Percentiles rank a stretch among this genome's conserved stretches.
These are phyloP conservation scores for Fusarium lyarnte DNA, from an alignment of 2,329 filamentous ascomycete genomes.

Conservation along the genomic window DNA sequence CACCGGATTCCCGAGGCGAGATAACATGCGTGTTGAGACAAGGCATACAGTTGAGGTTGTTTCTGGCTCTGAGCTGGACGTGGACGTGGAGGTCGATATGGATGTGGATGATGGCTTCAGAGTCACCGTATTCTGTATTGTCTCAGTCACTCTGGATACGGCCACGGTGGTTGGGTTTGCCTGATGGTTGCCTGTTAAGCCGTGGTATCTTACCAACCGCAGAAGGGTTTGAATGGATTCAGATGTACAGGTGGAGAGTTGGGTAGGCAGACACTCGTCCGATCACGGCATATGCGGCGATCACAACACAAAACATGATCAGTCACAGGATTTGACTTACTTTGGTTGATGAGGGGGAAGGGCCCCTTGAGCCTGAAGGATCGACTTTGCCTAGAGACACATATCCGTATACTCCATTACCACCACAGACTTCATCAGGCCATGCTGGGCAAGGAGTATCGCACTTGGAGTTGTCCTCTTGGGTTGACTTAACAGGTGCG, in stretches of 20 bases:
- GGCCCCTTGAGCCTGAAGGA: slow-evolving; percentile 65
- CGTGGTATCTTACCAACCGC: slow-evolving; percentile 39
- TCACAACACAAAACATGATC: slow-evolving; percentile 30
- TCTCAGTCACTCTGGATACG: slow-evolving; percentile 49
- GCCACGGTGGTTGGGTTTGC: slow-evolving; percentile 39
- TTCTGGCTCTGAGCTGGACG: slow-evolving; percentile 41
- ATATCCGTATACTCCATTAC: slow-evolving; percentile 71
- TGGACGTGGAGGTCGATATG: slow-evolving; percentile 37
- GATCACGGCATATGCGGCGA: slow-evolving; percentile 27
- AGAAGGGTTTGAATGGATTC: slow-evolving; percentile 13
- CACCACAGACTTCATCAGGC: slow-evolving; percentile 72
- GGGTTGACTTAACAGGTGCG: slow-evolving; percentile 59
- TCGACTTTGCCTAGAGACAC: slow-evolving; percentile 59
- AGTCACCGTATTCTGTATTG: slow-evolving; percentile 48
- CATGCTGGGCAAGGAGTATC: slow-evolving; percentile 73
- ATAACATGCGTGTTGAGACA: slow-evolving; percentile 31
- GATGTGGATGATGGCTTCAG: slow-evolving; percentile 30
- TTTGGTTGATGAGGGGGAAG: slow-evolving; percentile 38
- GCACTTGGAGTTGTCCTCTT: slow-evolving; percentile 60
- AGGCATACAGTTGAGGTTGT: slow-evolving; percentile 53
- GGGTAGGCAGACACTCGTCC: slow-evolving; percentile 38
- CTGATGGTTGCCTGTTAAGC: slow-evolving; percentile 45
- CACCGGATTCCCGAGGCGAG: slow-evolving; percentile 27
- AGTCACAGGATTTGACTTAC: slow-evolving; percentile 42
- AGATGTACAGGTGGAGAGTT: slow-evolving; percentile 19